Evolutionary conservation across 345 rosid species (phyloP), one percentile per base, ranked within the genome.

Genomic region (Gynandropsis gynandra): DNA sequence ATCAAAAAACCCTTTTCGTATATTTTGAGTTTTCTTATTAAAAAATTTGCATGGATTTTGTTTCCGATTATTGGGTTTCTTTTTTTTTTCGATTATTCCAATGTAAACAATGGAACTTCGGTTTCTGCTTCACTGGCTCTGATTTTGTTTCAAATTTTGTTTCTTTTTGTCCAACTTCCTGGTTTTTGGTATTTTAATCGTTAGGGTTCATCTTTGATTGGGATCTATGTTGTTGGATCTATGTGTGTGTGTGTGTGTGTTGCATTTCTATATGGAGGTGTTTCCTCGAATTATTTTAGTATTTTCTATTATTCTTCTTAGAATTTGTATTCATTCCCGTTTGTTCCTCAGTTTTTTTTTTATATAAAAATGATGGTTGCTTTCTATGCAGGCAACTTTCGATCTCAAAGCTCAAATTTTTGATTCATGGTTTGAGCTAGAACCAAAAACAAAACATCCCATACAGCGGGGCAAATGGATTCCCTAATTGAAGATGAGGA

Each of bases 191-290:
- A 7, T 10, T 19, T 10, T 24, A 37, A 35, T 57, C 58, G n/a
- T n/a, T 58, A 50, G 36, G 50, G 9, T 57, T 71, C 80, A 65
- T 67, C 70, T 50, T 74, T 69, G 80, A 71, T 82, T 69, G 96
- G 89, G 92, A 90, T 87, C 92, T 72, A 73, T 82, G 83, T 73
- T 80, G 82, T 77, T 78, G 77, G 92, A 77, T 90, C 71, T 77
- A n/a, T n/a, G n/a, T n/a, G n/a, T n/a, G 19, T 44, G 7, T 7
- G 21, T 15, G 16, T 7, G n/a, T 52, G 24, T 29, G 35, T 40
- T 17, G 9, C 57, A 27, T 43, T 56, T 56, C 4, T 62, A 42
- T 35, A 65, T 70, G 69, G 24, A 55, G 24, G 65, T 60, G 55
- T 68, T 74, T 79, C 72, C 69, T 75, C 72, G 67, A 76, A 68